Conservation (phyloP, 176 grass and related monocot species). For the bread wheat (Triticum aestivum) region DNA sequence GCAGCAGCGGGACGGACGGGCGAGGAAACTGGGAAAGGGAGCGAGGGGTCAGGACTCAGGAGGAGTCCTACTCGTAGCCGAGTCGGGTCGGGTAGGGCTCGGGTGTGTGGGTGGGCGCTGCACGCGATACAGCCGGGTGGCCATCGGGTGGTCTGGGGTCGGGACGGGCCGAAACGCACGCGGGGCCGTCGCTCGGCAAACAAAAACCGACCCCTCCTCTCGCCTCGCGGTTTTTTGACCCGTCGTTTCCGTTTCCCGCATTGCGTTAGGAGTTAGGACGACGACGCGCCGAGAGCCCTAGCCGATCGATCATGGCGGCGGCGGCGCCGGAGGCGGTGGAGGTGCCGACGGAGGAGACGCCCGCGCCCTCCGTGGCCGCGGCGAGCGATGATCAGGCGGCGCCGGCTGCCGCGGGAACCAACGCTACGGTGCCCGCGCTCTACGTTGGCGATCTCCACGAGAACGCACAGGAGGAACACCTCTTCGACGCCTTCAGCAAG, state of each 20-base stretch:
- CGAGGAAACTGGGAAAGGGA: neutral
- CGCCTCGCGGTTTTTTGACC: neutral
- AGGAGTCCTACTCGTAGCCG: too few relatives aligned
- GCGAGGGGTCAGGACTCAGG: too few relatives aligned
- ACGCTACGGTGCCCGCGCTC: constrained; percentile 42
- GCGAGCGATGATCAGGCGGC: constrained; percentile 6
- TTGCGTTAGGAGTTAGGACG: neutral
- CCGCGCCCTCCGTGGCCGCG: neutral
- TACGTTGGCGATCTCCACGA: constrained; percentile 69
- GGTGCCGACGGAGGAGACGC: neutral
- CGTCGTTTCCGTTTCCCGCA: neutral
- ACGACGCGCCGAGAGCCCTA: too few relatives aligned
- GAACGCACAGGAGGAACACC: constrained; percentile 38
- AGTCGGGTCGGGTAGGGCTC: neutral
- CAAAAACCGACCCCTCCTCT: constrained; percentile 16
- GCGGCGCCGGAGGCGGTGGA: constrained; percentile 23
- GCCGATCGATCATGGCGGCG: neutral
- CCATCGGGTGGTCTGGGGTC: constrained; percentile 19
- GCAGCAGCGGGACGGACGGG: neutral
- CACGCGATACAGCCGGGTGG: constrained; percentile 21
- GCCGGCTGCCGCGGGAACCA: neutral
- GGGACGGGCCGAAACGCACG: neutral
- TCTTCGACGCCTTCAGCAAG: constrained; percentile 49
- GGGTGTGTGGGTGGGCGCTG: neutral
- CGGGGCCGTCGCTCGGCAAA: neutral